phyloP scores from a whole-genome alignment of 768 basidiomycete species.

The Pisolithus albus region DNA sequence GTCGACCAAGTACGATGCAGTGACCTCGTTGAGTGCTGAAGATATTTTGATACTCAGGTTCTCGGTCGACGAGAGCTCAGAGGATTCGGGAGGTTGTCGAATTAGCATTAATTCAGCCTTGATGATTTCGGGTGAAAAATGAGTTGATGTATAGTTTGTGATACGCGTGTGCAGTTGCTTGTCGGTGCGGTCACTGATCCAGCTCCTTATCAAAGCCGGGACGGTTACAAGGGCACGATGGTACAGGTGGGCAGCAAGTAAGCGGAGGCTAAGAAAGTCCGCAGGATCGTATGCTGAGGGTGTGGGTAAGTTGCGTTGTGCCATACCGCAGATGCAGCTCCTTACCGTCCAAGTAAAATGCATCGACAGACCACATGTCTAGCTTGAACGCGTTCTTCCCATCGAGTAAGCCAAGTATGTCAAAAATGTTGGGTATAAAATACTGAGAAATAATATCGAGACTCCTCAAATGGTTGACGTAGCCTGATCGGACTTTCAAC shows the following conservation, averaged over 20 bases:
- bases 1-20: conserved; percentile 80
- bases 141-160: conserved; percentile 67
- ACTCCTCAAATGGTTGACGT: conserved; percentile 79
- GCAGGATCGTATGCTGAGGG: conserved; percentile 52
- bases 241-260: conserved; percentile 83
- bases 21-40: conserved; percentile 68
- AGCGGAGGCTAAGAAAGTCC: conserved; percentile 43
- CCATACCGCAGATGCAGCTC: neutral
- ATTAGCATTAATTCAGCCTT: conserved; percentile 73
- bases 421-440: conserved; percentile 70
- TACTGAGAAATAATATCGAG: conserved; percentile 52
- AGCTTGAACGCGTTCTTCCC: conserved; percentile 67
- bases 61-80: conserved; percentile 60
- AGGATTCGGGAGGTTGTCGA: conserved; percentile 43
- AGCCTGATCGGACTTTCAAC: conserved; percentile 75
- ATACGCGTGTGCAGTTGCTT: conserved; percentile 77
- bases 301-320: conserved; percentile 1
- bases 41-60: conserved; percentile 76
- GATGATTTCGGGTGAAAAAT: conserved; percentile 89
- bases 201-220: conserved; percentile 78
- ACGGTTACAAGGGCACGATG: conserved; percentile 79
- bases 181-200: conserved; percentile 86
- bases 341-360: conserved; percentile 71
- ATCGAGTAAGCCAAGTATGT: conserved; percentile 60
- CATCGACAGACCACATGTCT: conserved; percentile 80